phyloP scores from a whole-genome alignment of 73 alveolate genomes.

The Blepharisma japonicum region DNA sequence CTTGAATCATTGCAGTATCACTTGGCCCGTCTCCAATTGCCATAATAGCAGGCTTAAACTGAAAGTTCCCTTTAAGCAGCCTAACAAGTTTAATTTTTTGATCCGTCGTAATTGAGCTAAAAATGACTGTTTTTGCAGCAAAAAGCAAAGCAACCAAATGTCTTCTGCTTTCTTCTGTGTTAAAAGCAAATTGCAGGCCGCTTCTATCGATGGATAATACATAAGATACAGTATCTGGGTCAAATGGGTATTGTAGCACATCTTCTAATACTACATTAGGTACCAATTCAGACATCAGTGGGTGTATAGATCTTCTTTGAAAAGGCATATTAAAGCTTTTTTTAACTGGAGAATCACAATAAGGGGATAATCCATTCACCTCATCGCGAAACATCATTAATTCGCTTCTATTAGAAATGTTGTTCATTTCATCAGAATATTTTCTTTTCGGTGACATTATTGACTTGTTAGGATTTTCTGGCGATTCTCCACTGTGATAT shows the following conservation, averaged over 20 bases:
- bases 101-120: not conserved
- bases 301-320: constrained; percentile 16
- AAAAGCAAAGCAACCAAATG: constrained; percentile 5
- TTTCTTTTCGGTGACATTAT: too few species aligned
- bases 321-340: not conserved
- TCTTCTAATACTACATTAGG: too few species aligned
- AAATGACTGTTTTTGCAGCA: not conserved
- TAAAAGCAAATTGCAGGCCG: not conserved
- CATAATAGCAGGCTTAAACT: not conserved
- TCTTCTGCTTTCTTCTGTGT: not conserved
- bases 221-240: too few species aligned
- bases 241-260: too few species aligned
- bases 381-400: not conserved
- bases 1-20: not conserved
- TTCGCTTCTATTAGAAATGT: not conserved
- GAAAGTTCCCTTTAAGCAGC: not conserved
- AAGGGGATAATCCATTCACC: not conserved
- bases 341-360: not conserved
- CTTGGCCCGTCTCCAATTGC: not conserved
- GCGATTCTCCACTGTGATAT: not conserved
- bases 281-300: not conserved
- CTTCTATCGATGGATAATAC: not conserved
- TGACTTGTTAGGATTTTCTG: not conserved
- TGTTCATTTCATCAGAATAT: not conserved
- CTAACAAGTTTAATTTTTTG: not conserved